Evolutionary conservation across 495 filamentous ascomycete genomes (phyloP), one percentile per base, ranked within the genome.

Genomic region (Sphaerosporella brunnea): DNA sequence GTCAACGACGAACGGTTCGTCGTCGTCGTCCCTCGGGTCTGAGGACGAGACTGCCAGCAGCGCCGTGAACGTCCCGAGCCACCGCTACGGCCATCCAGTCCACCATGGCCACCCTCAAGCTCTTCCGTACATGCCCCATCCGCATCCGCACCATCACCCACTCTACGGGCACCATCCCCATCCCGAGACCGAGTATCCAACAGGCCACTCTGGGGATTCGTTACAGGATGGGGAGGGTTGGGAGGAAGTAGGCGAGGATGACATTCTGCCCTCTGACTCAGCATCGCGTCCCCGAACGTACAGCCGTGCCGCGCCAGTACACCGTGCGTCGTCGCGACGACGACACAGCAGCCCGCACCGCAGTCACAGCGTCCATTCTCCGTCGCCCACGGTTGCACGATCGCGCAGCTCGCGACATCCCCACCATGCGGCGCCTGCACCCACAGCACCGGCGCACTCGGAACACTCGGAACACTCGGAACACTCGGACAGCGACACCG

Each of bases 191-290:
- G 56, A 59, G 28, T 60, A 60, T 28, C 35, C 43, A 10, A 23
- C 25, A 11, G 28, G 35, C 8, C 30, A 46, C 19, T 54, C 56
- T 0, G 51, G 34, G 1, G 56, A 61, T 36, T 59, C 51, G 0
- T 59, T 53, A 24, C 34, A 58, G 25, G 40, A 43, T 13, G 24
- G 24, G 13, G 40, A 43, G 5, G 58, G 59, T 23, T 61, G 58
- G 58, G 69, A 58, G 52, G 67, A 51, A 20, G 50, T 62, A 18
- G 54, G 65, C 13, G 63, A 65, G 49, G 78, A 78, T 57, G 82
- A 87, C 54, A 64, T 90, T 54, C 77, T 79, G 43, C 80, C 82
- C 19, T 81, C 78, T 28, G 84, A 92, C 66, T 87, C 83, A n/a
- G 83, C 83, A 23, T 88, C 77, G 52, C 68, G 74, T 49, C 71